Conservation (phyloP, 164 flowering plant genomes). For the Nymphaea thermarum region DNA sequence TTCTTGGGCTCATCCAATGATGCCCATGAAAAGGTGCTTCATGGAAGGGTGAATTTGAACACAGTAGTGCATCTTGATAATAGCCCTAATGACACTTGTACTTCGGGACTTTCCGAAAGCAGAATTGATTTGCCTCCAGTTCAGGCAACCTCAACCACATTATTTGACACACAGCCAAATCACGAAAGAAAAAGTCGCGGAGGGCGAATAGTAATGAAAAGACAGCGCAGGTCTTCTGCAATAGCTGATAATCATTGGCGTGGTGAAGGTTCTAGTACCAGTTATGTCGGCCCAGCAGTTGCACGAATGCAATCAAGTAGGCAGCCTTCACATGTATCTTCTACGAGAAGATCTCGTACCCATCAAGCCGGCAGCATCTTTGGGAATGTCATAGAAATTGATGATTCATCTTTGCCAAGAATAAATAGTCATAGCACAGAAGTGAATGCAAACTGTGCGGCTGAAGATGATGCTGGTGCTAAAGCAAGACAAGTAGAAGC, state of each 20-base stretch:
- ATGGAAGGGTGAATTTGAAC: conserved; percentile 1
- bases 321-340: conserved; percentile 25
- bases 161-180: conserved; percentile 5
- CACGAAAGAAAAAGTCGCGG: conserved; percentile 10
- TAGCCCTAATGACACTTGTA: not conserved
- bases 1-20: not conserved
- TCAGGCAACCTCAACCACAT: conserved; percentile 12
- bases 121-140: not conserved
- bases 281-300: conserved; percentile 29
- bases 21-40: not conserved
- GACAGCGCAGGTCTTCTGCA: conserved; percentile 32
- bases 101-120: not conserved
- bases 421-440: conserved; percentile 5
- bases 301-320: conserved; percentile 25
- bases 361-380: conserved; percentile 7
- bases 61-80: conserved; percentile 1
- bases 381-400: conserved; percentile 35
- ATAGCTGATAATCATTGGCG: conserved; percentile 8
- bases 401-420: conserved; percentile 32
- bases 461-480: conserved; percentile 23
- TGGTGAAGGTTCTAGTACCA: conserved; percentile 31
- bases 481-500: conserved; percentile 74
- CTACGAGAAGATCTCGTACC: conserved; percentile 16
- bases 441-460: conserved; percentile 6
- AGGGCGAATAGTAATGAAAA: conserved; percentile 16